Conservation (phyloP, 2,329 filamentous ascomycete genomes). For the Epichloe hybrida region DNA sequence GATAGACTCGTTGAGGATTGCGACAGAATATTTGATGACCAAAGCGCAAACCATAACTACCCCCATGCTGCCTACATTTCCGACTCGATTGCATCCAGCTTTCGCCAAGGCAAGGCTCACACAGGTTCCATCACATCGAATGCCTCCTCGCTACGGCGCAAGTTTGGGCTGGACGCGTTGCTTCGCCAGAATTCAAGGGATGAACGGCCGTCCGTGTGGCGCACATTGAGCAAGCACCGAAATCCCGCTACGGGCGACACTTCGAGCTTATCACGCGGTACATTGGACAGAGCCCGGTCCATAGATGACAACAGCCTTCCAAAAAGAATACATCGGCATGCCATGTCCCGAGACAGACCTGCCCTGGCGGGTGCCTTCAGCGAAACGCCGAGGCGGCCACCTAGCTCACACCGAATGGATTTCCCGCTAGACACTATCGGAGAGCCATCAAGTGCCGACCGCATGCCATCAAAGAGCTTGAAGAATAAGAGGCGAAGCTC, state of each 20-base stretch:
- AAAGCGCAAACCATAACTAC: slow-evolving; percentile 27
- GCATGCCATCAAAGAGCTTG: slow-evolving; percentile 22
- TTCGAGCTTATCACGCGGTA: slow-evolving; percentile 52
- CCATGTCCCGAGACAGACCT: slow-evolving; percentile 45
- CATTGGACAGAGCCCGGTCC: slow-evolving; percentile 58
- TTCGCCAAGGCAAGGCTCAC: slow-evolving; percentile 44
- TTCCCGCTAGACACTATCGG: slow-evolving; percentile 46
- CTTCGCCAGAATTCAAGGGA: slow-evolving; percentile 68
- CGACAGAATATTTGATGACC: slow-evolving; percentile 71
- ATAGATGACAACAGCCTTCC: slow-evolving; percentile 51
- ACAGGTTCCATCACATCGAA: slow-evolving; percentile 73
- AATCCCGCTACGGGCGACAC: slow-evolving; percentile 44
- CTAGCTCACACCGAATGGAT: slow-evolving; percentile 43
- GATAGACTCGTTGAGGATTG: slow-evolving; percentile 84
- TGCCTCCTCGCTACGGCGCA: slow-evolving; percentile 69
- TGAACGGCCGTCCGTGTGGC: slow-evolving; percentile 68
- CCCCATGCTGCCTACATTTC: slow-evolving; percentile 29
- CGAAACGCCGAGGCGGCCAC: slow-evolving; percentile 37
- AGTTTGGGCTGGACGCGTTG: slow-evolving; percentile 67
- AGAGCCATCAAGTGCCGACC: slow-evolving; percentile 35
- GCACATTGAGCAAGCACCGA: slow-evolving; percentile 75
- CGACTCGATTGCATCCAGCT: slow-evolving; percentile 45
- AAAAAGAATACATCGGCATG: slow-evolving; percentile 27
- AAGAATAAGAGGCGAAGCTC: slow-evolving; percentile 83
- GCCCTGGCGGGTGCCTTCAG: slow-evolving; percentile 50